Conservation (phyloP, 169 alveolate genomes). For the Prorocentrum cordatum region DNA sequence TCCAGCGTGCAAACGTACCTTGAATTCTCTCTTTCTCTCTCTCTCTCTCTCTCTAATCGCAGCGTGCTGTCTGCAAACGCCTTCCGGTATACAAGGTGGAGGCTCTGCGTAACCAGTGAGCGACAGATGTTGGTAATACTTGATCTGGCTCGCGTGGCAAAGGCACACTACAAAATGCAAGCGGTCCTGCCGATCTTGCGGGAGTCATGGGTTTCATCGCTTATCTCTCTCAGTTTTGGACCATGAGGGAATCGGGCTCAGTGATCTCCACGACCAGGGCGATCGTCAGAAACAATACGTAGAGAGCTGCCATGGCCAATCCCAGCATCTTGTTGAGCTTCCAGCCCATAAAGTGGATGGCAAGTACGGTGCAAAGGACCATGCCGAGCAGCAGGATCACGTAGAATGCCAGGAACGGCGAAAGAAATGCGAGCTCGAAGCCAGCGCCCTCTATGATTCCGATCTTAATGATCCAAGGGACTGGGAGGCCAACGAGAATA, state of each 20-base stretch:
- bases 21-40: too few relatives aligned
- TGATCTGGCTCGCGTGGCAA: too few relatives aligned
- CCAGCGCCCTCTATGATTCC: conserved; percentile 11
- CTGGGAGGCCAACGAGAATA: conserved; percentile 54
- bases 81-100: too few relatives aligned
- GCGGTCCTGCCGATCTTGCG: too few relatives aligned
- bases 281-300: background rate
- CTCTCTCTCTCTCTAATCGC: too few relatives aligned
- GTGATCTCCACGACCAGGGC: conserved; percentile 18
- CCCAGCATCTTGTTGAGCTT: conserved; percentile 44
- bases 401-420: conserved; percentile 36
- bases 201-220: too few relatives aligned
- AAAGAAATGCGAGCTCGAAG: background rate
- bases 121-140: too few relatives aligned
- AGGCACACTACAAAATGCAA: too few relatives aligned
- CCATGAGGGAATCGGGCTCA: conserved; percentile 42
- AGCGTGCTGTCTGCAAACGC: too few relatives aligned
- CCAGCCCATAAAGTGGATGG: conserved; percentile 58
- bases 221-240: background rate
- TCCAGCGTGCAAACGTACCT: too few relatives aligned
- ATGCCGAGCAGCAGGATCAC: conserved; percentile 15
- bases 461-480: conserved; percentile 57
- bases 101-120: too few relatives aligned
- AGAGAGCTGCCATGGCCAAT: conserved; percentile 28
- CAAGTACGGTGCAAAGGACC: conserved; percentile 26